phyloP scores from a whole-genome alignment of 2,329 filamentous ascomycete genomes.

The Fusarium equiseti region DNA sequence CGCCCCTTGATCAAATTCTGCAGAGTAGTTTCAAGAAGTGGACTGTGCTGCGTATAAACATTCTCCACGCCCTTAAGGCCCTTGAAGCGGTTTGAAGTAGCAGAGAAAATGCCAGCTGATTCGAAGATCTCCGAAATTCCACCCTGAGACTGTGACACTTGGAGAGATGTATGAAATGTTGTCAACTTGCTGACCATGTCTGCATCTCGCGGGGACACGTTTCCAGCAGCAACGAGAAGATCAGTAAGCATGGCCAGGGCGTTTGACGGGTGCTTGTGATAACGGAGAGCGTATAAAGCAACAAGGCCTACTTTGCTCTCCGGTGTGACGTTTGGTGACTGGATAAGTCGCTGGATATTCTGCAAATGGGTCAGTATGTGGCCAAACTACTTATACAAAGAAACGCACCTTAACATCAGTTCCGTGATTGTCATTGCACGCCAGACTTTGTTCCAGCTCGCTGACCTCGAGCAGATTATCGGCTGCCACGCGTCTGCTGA shows the following conservation, averaged over 20 bases:
- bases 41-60: constrained; percentile 97
- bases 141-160: constrained; percentile 78
- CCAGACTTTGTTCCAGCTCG: constrained; percentile 95
- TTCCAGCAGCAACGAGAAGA: constrained; percentile 85
- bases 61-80: constrained; percentile 98
- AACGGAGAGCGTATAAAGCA: constrained; percentile 93
- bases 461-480: constrained; percentile 95
- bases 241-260: constrained; percentile 87
- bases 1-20: constrained; percentile 95
- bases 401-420: constrained; percentile 83
- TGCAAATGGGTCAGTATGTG: constrained; percentile 53
- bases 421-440: constrained; percentile 95
- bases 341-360: constrained; percentile 88
- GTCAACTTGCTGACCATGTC: constrained; percentile 86
- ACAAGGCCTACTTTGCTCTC: constrained; percentile 91
- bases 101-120: constrained; percentile 88
- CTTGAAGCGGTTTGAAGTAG: constrained; percentile 88
- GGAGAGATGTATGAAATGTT: constrained; percentile 86
- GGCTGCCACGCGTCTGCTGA: constrained; percentile 87
- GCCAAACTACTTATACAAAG: not conserved
- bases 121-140: constrained; percentile 95
- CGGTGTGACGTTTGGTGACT: constrained; percentile 78
- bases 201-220: constrained; percentile 79
- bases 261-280: constrained; percentile 87
- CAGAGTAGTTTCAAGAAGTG: constrained; percentile 85